These are phyloP conservation scores for Apiospora pterosperma DNA, from an alignment of 2,329 filamentous ascomycete species.

Conservation along the genomic window DNA sequence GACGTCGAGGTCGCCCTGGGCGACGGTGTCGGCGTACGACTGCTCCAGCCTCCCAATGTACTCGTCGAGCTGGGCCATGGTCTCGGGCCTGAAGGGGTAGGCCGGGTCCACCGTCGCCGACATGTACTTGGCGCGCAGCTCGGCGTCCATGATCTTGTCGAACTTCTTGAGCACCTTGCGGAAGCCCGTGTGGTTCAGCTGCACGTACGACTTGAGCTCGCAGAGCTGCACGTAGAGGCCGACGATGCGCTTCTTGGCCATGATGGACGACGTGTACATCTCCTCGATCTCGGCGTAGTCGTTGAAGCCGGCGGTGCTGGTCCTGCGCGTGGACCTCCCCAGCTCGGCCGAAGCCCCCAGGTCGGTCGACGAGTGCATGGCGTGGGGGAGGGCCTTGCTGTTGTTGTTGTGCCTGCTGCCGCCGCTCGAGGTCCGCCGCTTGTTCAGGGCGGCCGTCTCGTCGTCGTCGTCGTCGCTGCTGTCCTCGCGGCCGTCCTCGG, in stretches of 20 bases:
- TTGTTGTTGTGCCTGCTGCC: constrained; percentile 21
- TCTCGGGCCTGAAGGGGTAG: constrained; percentile 75
- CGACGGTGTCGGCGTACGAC: constrained; percentile 78
- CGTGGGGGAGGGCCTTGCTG: constrained; percentile 33
- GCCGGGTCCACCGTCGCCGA: constrained; percentile 69
- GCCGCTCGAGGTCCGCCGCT: constrained; percentile 37
- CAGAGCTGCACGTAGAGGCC: constrained; percentile 87
- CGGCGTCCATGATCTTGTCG: constrained; percentile 89
- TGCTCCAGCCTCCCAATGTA: constrained; percentile 73
- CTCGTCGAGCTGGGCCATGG: constrained; percentile 66
- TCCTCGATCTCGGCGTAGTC: constrained; percentile 76
- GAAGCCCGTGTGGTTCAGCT: constrained; percentile 96
- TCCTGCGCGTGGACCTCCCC: constrained; percentile 52
- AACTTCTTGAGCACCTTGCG: constrained; percentile 97
- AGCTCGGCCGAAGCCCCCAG: constrained; percentile 62
- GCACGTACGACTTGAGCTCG: constrained; percentile 92
- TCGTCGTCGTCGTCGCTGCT: constrained; percentile 46
- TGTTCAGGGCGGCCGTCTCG: constrained; percentile 53
- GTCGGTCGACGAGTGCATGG: constrained; percentile 44
- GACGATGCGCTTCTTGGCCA: constrained; percentile 87
- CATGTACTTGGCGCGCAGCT: constrained; percentile 76
- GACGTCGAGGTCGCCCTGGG: constrained; percentile 70
- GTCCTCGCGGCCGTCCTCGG: constrained; percentile 58
- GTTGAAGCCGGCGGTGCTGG: constrained; percentile 65
- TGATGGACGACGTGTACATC: constrained; percentile 66